Percentiles rank a stretch among this genome's conserved stretches.
Evolutionary conservation across 176 grass and related monocot genomes (phyloP).

Genomic region (Lolium multiflorum): DNA sequence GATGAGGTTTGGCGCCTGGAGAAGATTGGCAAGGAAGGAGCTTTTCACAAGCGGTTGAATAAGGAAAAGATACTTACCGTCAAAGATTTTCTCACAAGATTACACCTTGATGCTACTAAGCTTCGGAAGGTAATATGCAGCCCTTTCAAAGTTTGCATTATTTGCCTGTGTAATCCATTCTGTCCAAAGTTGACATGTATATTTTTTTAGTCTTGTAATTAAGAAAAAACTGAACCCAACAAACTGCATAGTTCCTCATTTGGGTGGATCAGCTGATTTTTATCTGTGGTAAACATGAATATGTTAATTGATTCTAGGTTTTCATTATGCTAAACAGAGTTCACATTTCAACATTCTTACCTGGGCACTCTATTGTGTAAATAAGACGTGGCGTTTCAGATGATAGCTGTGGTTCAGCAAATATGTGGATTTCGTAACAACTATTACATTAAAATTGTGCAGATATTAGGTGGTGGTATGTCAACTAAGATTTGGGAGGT

Average conservation of each 20-base stretch:
- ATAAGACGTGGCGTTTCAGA: neutral
- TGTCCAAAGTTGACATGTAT: neutral
- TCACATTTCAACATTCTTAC: neutral
- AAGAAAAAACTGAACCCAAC: neutral
- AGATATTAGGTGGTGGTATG: constrained; percentile 96
- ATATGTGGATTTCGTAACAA: constrained; percentile 33
- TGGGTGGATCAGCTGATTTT: constrained; percentile 2
- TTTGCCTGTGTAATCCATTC: neutral
- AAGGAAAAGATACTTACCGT: constrained; percentile 74
- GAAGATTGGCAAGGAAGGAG: constrained; percentile 97
- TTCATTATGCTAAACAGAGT: constrained; percentile 4
- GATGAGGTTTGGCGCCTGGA: constrained; percentile 97
- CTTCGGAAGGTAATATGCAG: constrained; percentile 72
- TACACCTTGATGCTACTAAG: constrained; percentile 65
- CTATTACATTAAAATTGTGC: constrained; percentile 49
- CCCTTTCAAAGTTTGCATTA: constrained; percentile 22
- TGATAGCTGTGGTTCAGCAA: constrained; percentile 26
- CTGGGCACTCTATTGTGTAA: neutral
- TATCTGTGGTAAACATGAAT: neutral
- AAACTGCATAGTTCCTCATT: neutral
- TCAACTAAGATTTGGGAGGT: constrained; percentile 92
- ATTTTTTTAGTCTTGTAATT: constrained; percentile 12
- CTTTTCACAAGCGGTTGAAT: constrained; percentile 92
- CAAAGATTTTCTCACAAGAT: constrained; percentile 78
- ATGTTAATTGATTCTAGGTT: constrained; percentile 7